A percentile compares a stretch with the other conserved stretches of the same genome.
Evolutionary conservation across 257 asterid species (phyloP).

Genomic region (Rehmannia glutinosa): DNA sequence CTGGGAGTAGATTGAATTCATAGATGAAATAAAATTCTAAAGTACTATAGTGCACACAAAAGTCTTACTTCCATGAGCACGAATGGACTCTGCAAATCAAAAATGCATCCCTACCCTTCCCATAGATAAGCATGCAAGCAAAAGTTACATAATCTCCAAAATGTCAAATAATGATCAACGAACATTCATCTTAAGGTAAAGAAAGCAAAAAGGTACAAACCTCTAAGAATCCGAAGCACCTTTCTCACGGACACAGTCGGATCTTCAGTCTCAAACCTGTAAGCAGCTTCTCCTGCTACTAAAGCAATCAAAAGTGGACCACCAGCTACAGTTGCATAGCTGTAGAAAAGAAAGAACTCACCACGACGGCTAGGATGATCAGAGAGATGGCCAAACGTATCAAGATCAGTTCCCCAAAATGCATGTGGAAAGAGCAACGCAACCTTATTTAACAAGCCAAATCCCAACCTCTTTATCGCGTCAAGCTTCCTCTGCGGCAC

Average conservation of each 20-base stretch:
- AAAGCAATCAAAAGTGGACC: slow-evolving; percentile 85
- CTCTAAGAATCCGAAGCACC: slow-evolving; percentile 91
- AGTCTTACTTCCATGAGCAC: neutral
- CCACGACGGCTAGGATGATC: slow-evolving; percentile 67
- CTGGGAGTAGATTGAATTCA: neutral
- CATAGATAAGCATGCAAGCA: slow-evolving; percentile 15
- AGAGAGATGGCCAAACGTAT: slow-evolving; percentile 86
- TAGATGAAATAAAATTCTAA: neutral
- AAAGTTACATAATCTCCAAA: neutral
- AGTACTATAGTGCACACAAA: neutral
- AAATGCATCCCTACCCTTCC: neutral
- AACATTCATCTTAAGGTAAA: neutral
- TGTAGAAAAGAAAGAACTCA: slow-evolving; percentile 82
- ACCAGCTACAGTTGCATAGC: slow-evolving; percentile 87
- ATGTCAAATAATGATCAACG: neutral
- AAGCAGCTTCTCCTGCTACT: slow-evolving; percentile 90
- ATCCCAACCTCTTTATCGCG: slow-evolving; percentile 82
- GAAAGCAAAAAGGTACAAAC: slow-evolving; percentile 29
- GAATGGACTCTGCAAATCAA: slow-evolving; percentile 1
- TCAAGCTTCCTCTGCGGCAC: slow-evolving; percentile 96
- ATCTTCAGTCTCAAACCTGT: slow-evolving; percentile 62
- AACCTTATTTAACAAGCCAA: slow-evolving; percentile 92
- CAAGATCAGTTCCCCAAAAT: slow-evolving; percentile 92
- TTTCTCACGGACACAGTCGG: slow-evolving; percentile 60
- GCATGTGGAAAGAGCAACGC: slow-evolving; percentile 85